Evolutionary conservation across 2,329 filamentous ascomycete genomes (phyloP), one percentile per base, ranked within the genome.

Genomic region (Penicillium sp.): DNA sequence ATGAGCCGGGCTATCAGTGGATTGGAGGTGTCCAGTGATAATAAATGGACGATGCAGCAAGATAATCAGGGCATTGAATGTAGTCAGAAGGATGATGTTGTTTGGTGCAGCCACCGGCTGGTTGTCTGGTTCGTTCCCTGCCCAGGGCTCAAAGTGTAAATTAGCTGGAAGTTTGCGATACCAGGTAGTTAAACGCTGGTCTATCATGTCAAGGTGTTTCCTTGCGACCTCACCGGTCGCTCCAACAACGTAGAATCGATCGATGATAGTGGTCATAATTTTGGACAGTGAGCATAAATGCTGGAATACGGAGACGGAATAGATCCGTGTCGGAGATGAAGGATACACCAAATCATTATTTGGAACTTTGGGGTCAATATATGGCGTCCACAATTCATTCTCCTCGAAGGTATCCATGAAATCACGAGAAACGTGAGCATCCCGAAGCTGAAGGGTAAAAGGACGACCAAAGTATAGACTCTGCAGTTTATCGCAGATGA

Each of bases 401-500:
- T 71, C 70, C 52, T 73, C 66, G 42, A 65, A 63, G 4, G 66
- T 70, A 51, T 72, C 68, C 57, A 71, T 62, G 22, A 72, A 69
- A 26, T 68, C 65, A 35, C 61, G 66, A 14, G 68, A 70, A 7
- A 72, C 68, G 48, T 67, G 64, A 13, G 62, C 62, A 47, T 71
- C 68, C 10, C 62, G 57, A 3, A 71, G 55, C 27, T 63, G 59
- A 27, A 73, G 68, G 9, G 64, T 78, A 0, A 76, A 77, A 0
- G 81, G 83, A 1, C 81, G 76, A 0, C 82, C 83, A 58, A 83
- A 78, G 49, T 84, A 85, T 0, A 85, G 65, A 39, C 76, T 80
- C 58, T 85, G 82, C 9, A 84, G 75, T 61, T 84, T 84, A 59
- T 83, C 83, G 33, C 63, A 70, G 13, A 72, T 66, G 46, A 71